These are phyloP conservation scores for Leccinum pellstonianum DNA, from an alignment of 768 basidiomycete genomes.

Conservation along the genomic window DNA sequence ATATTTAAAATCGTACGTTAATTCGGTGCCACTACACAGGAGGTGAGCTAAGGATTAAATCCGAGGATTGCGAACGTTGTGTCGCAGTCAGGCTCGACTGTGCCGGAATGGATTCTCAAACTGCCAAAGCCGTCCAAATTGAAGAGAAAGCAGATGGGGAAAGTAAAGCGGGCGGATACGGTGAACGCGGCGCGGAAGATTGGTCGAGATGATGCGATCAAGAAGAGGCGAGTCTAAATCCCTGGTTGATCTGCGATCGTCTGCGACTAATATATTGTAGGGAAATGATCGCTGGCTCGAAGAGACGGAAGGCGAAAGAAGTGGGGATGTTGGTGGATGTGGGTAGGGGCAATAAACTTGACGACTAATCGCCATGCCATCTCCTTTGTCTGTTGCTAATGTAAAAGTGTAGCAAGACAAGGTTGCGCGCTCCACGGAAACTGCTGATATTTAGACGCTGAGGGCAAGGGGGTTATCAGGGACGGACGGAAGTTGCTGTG, in stretches of 20 bases:
- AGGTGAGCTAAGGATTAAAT: slow-evolving; percentile 9
- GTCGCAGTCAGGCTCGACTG: slow-evolving; percentile 83
- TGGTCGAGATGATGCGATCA: slow-evolving; percentile 68
- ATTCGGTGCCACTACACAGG: background rate
- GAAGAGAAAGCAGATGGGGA: slow-evolving; percentile 82
- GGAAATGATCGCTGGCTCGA: slow-evolving; percentile 78
- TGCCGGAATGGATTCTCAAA: slow-evolving; percentile 94
- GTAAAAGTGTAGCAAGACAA: background rate
- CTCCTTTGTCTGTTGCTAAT: slow-evolving; percentile 12
- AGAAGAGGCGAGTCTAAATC: slow-evolving; percentile 54
- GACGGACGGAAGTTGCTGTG: background rate
- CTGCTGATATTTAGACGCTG: background rate
- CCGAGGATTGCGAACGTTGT: slow-evolving; percentile 93
- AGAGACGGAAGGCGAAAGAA: slow-evolving; percentile 54
- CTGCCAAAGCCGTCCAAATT: slow-evolving; percentile 92
- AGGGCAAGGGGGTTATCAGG: background rate
- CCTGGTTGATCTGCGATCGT: background rate
- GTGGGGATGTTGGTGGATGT: background rate
- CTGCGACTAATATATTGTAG: slow-evolving; percentile 35
- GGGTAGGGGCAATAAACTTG: background rate
- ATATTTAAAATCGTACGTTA: slow-evolving; percentile 79
- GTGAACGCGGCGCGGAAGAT: slow-evolving; percentile 71
- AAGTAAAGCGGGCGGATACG: slow-evolving; percentile 72
- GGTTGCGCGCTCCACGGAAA: background rate
- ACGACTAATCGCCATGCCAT: slow-evolving; percentile 5